These are phyloP conservation scores for Hirschioporus abietinus DNA, from an alignment of 768 basidiomycete genomes.

Conservation along the genomic window DNA sequence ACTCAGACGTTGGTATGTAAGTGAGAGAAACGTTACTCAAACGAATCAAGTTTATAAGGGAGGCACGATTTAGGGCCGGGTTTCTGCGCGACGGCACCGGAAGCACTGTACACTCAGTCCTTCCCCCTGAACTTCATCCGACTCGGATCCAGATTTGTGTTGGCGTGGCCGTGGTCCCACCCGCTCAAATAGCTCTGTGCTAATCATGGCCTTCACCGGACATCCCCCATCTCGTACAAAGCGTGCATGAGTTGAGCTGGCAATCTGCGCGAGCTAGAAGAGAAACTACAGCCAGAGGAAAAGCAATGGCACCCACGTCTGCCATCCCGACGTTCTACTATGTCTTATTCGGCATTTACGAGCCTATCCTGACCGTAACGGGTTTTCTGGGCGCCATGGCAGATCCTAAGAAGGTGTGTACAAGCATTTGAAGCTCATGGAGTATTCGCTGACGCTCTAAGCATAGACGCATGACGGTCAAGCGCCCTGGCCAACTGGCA, in stretches of 20 bases:
- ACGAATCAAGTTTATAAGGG: constrained; percentile 7
- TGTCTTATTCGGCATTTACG: constrained; percentile 67
- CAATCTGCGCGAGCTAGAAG: neutral
- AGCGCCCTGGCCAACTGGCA: constrained; percentile 61
- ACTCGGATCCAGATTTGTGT: neutral
- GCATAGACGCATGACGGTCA: constrained; percentile 64
- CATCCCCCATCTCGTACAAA: neutral
- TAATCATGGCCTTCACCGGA: constrained; percentile 7
- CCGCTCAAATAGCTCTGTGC: constrained; percentile 2
- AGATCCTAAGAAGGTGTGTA: constrained; percentile 58
- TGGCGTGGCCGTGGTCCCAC: neutral
- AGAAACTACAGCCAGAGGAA: neutral
- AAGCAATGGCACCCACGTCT: constrained; percentile 30
- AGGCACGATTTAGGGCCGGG: constrained; percentile 3
- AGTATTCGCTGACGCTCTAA: constrained; percentile 12
- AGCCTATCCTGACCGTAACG: constrained; percentile 58
- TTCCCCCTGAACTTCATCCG: neutral
- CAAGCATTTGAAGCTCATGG: constrained; percentile 7
- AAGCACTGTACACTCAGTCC: neutral
- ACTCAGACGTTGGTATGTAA: constrained; percentile 52
- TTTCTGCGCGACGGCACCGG: constrained; percentile 23
- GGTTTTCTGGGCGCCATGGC: constrained; percentile 64
- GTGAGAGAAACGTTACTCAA: constrained; percentile 25
- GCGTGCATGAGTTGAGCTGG: neutral
- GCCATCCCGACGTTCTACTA: constrained; percentile 73